Evolutionary conservation across 192 early-diverging fungal genomes (phyloP), one percentile per base, ranked within the genome.

Genomic region (Glomus cerebriforme): DNA sequence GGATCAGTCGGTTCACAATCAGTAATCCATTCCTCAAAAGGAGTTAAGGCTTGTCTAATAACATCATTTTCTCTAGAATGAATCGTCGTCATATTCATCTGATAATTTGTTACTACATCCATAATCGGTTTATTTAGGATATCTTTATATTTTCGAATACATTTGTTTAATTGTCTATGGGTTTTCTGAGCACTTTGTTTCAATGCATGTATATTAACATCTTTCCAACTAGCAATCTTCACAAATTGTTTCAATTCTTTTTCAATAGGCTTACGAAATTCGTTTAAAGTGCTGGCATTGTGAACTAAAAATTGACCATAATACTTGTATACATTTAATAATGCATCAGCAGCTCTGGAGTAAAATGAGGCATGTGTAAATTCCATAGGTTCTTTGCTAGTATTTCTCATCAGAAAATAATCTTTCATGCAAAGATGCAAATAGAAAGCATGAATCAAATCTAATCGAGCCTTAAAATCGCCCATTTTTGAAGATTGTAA

Each of bases 211-310:
- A 96, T 93, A 78, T 97, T 99, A 22, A 96, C 92, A 81, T 99
- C 98, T 83, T 97, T 97, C 96, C 96, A 99, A 60, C 88, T 93
- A 6, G 97, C 97, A 78, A 99, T 95, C 86, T 95, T 92, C 43
- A 99, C 96, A 78, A 95, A 97, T 73, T 96, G 95, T 63, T 92
- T 88, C 82, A 99, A 87, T 31, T 98, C 96, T 77, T 95, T 95
- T 47, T 90, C 86, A 43, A 99, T 92, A 1, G 95, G 90, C 77
- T 93, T 91, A 59, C 91, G 88, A 3, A 87, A 75, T 19, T 83
- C 80, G 1, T 86, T 86, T 43, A 97, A 77, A 7, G 88, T 86
- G n/a, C 83, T 83, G 10, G 87, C 82, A 27, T 94, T 87, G 43
- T 80, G 83, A 26, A 83, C 79, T 24, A 80, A 73, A 77, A 94